Evolutionary conservation across 805 yeast genomes (phyloP), one percentile per base, ranked within the genome.

Genomic region (Kodamaea laetipori): DNA sequence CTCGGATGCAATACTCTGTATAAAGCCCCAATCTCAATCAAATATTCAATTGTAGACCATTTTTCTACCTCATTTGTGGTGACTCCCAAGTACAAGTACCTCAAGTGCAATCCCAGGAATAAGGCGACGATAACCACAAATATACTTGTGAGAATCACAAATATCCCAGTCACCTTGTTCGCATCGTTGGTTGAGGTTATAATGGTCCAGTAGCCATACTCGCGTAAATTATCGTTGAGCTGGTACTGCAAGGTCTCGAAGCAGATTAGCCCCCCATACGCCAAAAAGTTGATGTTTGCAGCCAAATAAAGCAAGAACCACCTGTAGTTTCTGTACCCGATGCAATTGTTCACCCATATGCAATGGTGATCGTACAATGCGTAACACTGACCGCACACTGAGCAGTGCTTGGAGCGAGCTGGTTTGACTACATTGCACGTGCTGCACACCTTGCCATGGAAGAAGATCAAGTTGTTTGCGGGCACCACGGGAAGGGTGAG

Each of bases 1-100:
- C 6, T 13, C 6, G 34, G 26, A 9, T 30, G n/a, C 11, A 19
- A 13, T 3, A 23, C 27, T 7, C 21, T 33, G 41, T 43, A 51
- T 37, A 51, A 42, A 1, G 37, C 39, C 3, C 53, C 52, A 11
- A 50, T 27, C 3, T 35, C 11, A 6, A 51, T 56, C 45, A 80
- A 66, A 38, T 76, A 74, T 43, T 81, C 81, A 10, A 86, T 70
- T 3, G 73, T 79, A 13, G 67, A 76, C 95, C 95, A 86, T 56
- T 86, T 86, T 39, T 71, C 80, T 12, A 77, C 66, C 60, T 86
- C 95, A 54, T 83, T 84, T 3, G 90, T 83, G 9, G 94, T 85
- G 58, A 81, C 81, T 0, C 95, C 95, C 32, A 76, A 69, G 49
- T 71, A 74, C 2, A 85, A 64, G 49, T 78, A 71, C 24, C 71